Base-by-base conservation (phyloP, 2,329 filamentous ascomycete species). In the Sporothrix variecibatus region DNA sequence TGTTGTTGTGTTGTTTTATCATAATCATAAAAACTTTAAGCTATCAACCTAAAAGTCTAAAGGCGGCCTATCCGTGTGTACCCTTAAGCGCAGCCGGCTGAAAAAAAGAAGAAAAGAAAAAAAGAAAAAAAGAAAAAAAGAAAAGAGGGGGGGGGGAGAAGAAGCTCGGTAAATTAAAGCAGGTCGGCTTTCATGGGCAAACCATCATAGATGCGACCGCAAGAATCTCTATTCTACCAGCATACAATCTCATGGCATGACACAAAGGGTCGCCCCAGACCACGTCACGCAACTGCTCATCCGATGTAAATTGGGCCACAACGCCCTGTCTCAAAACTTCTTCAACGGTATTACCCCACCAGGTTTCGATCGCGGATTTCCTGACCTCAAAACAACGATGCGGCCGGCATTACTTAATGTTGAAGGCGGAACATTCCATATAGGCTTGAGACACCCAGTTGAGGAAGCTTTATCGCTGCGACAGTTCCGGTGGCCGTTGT, bases 231-330 rank as follows among this genome's bases (percentile, higher is more conserved):
- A 97, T 88, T 72, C 94, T 84, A 26, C 86, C 88, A 17, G 89
- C 89, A 82, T 97, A 97, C 26, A 96, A 79, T 75, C 85, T 89
- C 94, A 97, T 97, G 77, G 90, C 86, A 83, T 97, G 94, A 80
- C 90, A 92, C 60, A 94, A 85, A 0, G 93, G 92, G 80, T 97
- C 94, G 0, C 94, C 94, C 87, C 94, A 97, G 3, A 97, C 85
- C 0, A 94, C 87, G 1, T 85, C 87, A 31, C 92, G 85, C 70
- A 97, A 81, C 79, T 93, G 85, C 60, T 91, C 88, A 76, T 96
- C 92, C 0, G 85, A 88, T 9, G 91, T 87, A 11, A 90, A 86
- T 75, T 91, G 91, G 1, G 93, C 93, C 65, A 93, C 87, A 0
- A 94, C 88, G 4, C 90, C 88, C 68, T 91, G 87, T 74, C 83